A percentile compares a stretch with the other conserved stretches of the same genome.
Evolutionary conservation across 2,329 filamentous ascomycete genomes (phyloP).

Genomic region (Talaromyces sp.): DNA sequence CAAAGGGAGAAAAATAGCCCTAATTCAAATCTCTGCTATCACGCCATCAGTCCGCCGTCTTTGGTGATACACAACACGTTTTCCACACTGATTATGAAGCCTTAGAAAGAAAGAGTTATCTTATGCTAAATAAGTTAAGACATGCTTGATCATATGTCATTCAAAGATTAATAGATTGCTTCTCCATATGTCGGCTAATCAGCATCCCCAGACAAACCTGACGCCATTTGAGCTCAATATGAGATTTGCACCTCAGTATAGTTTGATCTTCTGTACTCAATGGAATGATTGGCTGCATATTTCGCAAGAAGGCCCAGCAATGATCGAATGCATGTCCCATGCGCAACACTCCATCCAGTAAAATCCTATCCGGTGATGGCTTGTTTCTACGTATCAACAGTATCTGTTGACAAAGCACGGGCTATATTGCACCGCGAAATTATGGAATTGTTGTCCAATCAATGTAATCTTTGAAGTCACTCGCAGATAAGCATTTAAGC

Average conservation of each 20-base stretch:
- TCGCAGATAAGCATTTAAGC: neutral
- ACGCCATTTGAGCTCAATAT: neutral
- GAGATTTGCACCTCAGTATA: neutral
- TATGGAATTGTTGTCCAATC: neutral
- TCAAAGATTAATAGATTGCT: neutral
- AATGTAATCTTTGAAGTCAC: too few relatives aligned
- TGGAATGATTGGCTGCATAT: neutral
- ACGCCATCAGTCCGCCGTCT: conserved; percentile 10
- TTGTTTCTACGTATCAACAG: neutral
- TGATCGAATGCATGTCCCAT: conserved; percentile 21
- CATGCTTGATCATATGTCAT: neutral
- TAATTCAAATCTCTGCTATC: neutral
- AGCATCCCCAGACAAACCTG: neutral
- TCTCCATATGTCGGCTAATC: neutral
- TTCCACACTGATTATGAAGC: neutral
- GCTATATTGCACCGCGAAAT: neutral
- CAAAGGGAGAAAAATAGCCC: neutral
- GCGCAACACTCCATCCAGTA: neutral
- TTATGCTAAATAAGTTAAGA: neutral
- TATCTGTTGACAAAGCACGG: neutral
- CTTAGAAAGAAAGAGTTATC: too few relatives aligned
- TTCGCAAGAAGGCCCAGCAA: neutral
- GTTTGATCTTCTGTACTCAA: neutral
- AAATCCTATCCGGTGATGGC: neutral
- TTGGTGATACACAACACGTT: neutral